Conservation (phyloP, 139 green algal species). For the Tetratostichococcus sp. region DNA sequence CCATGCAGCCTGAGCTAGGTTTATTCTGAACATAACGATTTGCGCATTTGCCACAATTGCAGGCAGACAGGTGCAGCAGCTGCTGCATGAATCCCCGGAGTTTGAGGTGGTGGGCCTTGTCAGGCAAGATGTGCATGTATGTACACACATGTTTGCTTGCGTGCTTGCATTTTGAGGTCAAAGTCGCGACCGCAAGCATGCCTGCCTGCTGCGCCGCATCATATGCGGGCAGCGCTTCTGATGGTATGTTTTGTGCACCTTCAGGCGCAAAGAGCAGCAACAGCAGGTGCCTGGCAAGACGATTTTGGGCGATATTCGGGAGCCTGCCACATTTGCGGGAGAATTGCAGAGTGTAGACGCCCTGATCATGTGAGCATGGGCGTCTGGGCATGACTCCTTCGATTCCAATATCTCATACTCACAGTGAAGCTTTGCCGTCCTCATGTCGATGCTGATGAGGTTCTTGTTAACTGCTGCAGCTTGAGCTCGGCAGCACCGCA, state of each 20-base stretch:
- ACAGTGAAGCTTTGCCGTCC: neutral
- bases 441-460: neutral
- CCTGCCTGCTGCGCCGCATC: no score
- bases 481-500: constrained; percentile 15
- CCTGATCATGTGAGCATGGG: constrained; percentile 14
- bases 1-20: no score
- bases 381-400: neutral
- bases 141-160: no score
- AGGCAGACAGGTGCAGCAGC: constrained; percentile 15
- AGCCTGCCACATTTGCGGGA: neutral
- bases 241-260: neutral
- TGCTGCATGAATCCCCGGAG: neutral
- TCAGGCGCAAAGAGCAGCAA: constrained; percentile 17
- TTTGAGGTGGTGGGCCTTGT: constrained; percentile 9
- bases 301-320: neutral
- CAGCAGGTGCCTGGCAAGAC: neutral
- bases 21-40: no score
- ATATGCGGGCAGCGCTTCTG: no score
- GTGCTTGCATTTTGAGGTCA: no score
- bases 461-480: constrained; percentile 3
- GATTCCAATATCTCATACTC: no score
- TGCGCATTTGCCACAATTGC: neutral
- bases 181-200: no score
- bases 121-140: neutral
- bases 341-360: neutral